Conservation (phyloP, 495 filamentous ascomycete genomes). For the Daldinia loculata region DNA sequence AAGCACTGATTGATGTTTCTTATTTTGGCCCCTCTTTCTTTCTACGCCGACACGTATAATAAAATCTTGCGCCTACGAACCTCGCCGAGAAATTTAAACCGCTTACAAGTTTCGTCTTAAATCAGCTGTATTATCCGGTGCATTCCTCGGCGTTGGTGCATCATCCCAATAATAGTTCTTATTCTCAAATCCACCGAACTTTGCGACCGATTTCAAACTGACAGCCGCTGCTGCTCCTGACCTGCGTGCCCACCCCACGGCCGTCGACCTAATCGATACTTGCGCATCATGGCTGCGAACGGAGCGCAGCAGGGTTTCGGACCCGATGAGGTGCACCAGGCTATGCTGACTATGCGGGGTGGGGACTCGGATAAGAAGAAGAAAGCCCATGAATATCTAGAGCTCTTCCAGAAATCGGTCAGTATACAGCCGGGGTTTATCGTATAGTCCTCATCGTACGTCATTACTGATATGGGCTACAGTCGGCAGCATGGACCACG, state of each 20-base stretch:
- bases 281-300: constrained; percentile 72
- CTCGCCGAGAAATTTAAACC: neutral
- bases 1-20: constrained; percentile 28
- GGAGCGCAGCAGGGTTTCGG: constrained; percentile 73
- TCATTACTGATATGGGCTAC: constrained; percentile 15
- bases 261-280: constrained; percentile 34
- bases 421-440: constrained; percentile 50
- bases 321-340: constrained; percentile 76
- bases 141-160: constrained; percentile 14
- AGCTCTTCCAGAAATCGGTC: constrained; percentile 98
- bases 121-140: constrained; percentile 4
- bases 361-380: constrained; percentile 83
- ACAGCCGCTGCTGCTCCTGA: constrained; percentile 27
- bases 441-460: neutral
- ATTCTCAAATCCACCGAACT: constrained; percentile 16
- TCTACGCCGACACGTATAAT: constrained; percentile 27
- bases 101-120: neutral
- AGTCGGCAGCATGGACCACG: constrained; percentile 87
- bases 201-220: constrained; percentile 28
- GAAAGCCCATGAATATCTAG: constrained; percentile 87
- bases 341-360: constrained; percentile 91
- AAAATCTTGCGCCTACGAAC: constrained; percentile 25
- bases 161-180: constrained; percentile 14
- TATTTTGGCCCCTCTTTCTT: constrained; percentile 43
- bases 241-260: constrained; percentile 46